Conservation (phyloP, 495 filamentous ascomycete genomes). For the Parathielavia hyrcaniae region DNA sequence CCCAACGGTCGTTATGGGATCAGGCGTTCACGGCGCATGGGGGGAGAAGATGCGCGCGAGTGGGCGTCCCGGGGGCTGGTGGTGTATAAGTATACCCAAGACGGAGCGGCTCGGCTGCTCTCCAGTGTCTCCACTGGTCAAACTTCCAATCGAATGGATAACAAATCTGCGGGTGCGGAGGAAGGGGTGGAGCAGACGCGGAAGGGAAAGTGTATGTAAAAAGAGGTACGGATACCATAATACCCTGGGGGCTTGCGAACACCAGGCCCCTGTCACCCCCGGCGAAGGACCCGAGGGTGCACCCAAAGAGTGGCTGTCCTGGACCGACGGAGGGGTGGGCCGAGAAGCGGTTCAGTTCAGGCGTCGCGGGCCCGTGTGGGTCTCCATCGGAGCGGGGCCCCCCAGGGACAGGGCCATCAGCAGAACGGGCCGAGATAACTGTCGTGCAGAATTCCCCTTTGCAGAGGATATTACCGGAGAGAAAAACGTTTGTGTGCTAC, state of each 20-base stretch:
- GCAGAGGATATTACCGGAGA: neutral
- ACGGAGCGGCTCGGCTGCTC: conserved; percentile 27
- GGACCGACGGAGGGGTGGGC: conserved; percentile 6
- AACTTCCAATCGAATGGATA: conserved; percentile 6
- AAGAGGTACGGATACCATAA: conserved; percentile 5
- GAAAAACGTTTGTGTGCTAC: neutral
- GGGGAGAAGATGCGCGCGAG: neutral
- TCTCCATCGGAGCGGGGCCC: no score
- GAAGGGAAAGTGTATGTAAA: neutral
- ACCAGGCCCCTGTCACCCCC: conserved; percentile 1
- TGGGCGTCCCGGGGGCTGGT: conserved; percentile 7
- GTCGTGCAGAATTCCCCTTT: neutral
- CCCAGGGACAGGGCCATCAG: neutral
- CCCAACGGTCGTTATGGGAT: neutral
- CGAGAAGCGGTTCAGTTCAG: neutral
- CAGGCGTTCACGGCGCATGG: neutral
- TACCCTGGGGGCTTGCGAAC: neutral
- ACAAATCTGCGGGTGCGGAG: conserved; percentile 11
- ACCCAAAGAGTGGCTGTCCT: neutral
- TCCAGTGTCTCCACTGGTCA: conserved; percentile 21
- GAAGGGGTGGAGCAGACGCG: neutral
- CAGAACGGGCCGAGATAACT: conserved; percentile 13
- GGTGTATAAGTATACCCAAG: conserved; percentile 13
- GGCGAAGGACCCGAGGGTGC: neutral
- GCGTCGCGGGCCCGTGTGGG: no score